phyloP scores from a whole-genome alignment of 345 rosid species.

The Salix arbutifolia region DNA sequence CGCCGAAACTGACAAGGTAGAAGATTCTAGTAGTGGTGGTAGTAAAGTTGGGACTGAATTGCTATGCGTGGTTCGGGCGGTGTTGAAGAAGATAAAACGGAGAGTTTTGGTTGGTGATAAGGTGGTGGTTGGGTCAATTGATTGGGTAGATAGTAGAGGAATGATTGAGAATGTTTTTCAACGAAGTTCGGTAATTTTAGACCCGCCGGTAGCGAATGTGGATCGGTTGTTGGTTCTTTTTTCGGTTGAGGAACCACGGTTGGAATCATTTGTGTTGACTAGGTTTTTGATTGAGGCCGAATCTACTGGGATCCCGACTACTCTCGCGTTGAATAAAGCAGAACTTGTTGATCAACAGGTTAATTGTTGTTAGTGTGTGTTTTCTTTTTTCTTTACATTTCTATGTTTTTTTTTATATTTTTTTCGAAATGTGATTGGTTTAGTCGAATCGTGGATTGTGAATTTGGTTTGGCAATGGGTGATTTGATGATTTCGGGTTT shows the following conservation, averaged over 20 bases:
- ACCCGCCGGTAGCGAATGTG: slow-evolving; percentile 92
- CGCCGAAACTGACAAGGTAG: slow-evolving; percentile 11
- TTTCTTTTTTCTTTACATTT: too few species aligned
- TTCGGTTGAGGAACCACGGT: slow-evolving; percentile 72
- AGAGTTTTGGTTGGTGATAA: slow-evolving; percentile 84
- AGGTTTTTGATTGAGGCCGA: slow-evolving; percentile 90
- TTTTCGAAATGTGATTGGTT: not conserved
- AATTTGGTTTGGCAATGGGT: not conserved
- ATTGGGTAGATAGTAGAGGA: slow-evolving; percentile 84
- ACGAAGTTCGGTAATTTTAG: slow-evolving; percentile 53
- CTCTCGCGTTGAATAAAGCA: slow-evolving; percentile 70
- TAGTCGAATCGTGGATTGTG: not conserved
- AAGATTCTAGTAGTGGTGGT: not conserved
- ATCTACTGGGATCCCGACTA: slow-evolving; percentile 69
- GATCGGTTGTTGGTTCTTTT: slow-evolving; percentile 73
- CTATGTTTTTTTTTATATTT: not conserved
- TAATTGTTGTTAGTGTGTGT: not conserved
- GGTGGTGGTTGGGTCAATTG: slow-evolving; percentile 79
- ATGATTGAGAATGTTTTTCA: slow-evolving; percentile 85
- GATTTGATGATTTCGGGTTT: not conserved
- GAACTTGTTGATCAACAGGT: slow-evolving; percentile 75
- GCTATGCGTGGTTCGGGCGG: slow-evolving; percentile 84
- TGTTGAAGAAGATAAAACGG: slow-evolving; percentile 88
- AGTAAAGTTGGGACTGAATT: slow-evolving; percentile 50
- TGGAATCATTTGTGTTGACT: slow-evolving; percentile 72